Conservation (phyloP, 306 rosid genomes). For the Sindora glabra region DNA sequence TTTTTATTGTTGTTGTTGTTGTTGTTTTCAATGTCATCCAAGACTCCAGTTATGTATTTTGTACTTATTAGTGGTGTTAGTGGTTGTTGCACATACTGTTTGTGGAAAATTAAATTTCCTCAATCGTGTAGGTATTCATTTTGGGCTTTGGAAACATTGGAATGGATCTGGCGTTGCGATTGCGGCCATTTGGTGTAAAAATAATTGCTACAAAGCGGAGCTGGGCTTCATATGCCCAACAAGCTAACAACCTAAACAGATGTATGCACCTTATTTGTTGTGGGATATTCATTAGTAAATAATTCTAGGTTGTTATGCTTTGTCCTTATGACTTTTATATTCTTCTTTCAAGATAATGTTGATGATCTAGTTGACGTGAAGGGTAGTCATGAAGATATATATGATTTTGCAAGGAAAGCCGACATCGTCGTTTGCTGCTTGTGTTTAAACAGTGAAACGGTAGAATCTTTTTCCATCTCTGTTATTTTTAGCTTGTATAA, state of each 20-base stretch:
- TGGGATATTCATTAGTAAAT: constrained; percentile 14
- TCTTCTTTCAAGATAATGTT: constrained; percentile 30
- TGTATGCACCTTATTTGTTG: constrained; percentile 9
- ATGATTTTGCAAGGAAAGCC: constrained; percentile 63
- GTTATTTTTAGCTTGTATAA: neutral
- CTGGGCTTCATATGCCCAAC: constrained; percentile 39
- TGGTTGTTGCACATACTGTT: neutral
- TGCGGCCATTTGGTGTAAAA: constrained; percentile 80
- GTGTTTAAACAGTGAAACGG: constrained; percentile 61
- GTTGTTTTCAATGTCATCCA: too few relatives aligned
- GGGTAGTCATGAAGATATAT: constrained; percentile 64
- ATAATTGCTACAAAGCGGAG: constrained; percentile 83
- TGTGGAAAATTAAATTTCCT: constrained; percentile 4
- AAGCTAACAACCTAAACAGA: constrained; percentile 23
- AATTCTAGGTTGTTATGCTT: neutral
- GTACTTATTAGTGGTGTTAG: neutral
- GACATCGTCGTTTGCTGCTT: constrained; percentile 88
- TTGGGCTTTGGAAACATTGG: constrained; percentile 91
- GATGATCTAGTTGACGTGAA: constrained; percentile 59
- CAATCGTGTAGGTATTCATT: constrained; percentile 55
- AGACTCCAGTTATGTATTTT: too few relatives aligned
- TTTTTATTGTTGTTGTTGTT: too few relatives aligned
- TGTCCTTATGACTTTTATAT: constrained; percentile 1
- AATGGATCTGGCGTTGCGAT: constrained; percentile 62
- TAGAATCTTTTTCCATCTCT: constrained; percentile 17